phyloP scores from a whole-genome alignment of 2,329 filamentous ascomycete genomes.

The Xylariaceae sp. region DNA sequence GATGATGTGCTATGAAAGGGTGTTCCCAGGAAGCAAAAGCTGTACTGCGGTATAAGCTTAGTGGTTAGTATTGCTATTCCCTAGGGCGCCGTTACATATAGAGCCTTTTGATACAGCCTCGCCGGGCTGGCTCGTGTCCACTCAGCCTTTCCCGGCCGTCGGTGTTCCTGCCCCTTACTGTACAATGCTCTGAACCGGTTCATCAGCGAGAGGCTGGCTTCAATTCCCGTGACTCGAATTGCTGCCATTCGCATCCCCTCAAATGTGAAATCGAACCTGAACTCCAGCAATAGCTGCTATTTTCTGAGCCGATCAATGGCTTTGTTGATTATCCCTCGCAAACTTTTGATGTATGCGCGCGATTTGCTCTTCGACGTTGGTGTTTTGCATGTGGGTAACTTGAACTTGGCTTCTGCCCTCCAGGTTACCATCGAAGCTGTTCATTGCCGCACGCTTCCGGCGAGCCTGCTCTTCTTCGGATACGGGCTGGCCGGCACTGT shows the following conservation, averaged over 20 bases:
- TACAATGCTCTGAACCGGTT: constrained; percentile 1
- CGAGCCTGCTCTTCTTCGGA: constrained; percentile 70
- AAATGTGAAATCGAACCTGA: not conserved
- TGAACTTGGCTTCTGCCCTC: constrained; percentile 53
- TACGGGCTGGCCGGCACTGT: constrained; percentile 63
- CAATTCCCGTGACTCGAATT: too few relatives aligned
- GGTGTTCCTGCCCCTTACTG: too few relatives aligned
- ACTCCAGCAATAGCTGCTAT: too few relatives aligned
- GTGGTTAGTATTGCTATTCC: constrained; percentile 5
- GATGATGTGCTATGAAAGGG: too few relatives aligned
- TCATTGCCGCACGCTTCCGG: constrained; percentile 68
- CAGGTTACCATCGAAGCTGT: constrained; percentile 61
- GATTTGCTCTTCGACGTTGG: constrained; percentile 85
- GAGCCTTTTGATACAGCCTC: constrained; percentile 6
- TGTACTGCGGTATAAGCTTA: too few relatives aligned
- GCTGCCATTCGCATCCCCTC: too few relatives aligned
- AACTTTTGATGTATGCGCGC: constrained; percentile 57
- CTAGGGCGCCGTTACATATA: constrained; percentile 25
- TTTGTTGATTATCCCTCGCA: constrained; percentile 32
- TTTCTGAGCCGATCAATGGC: not conserved
- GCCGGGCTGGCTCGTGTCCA: too few relatives aligned
- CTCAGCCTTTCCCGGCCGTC: too few relatives aligned
- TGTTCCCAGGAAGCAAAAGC: too few relatives aligned
- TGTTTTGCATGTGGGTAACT: constrained; percentile 57
- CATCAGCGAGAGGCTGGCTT: too few relatives aligned